Evolutionary conservation across 805 yeast genomes (phyloP), one percentile per base, ranked within the genome.

Genomic region (Aciculoconidium aculeatum): DNA sequence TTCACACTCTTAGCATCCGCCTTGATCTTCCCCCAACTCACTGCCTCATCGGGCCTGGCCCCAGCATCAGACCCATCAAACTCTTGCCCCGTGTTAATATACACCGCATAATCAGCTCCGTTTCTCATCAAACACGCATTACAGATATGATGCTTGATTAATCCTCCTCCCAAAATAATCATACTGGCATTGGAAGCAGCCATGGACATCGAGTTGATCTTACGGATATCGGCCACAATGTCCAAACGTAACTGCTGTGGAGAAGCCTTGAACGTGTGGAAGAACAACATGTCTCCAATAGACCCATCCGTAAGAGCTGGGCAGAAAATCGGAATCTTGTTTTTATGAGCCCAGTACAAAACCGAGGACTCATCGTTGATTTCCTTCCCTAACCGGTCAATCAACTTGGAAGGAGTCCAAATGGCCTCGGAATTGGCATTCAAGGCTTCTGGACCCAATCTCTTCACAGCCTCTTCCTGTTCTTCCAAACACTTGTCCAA

Each of bases 11-110:
- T 75, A 17, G 98, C 99, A 23, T 86, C 95, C 5, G 95, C 82
- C 63, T 86, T 88, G 60, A 92, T 92, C 59, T 92, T 92, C 41
- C 99, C 99, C 99, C 99, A 92, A 21, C 95, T 82, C 30, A 92
- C 82, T 15, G 98, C 98, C 63, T 92, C 99, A 55, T 92, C 98
- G 1, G 97, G 97, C 55, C 98, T 76, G 5, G 98, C 98, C 41
- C 98, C 98, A 7, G 98, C 97, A 58, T 92, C 98, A 14, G 96
- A 85, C 26, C 98, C 98, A 53, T 92, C 99, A 47, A 87, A 92
- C 55, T 92, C 99, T 62, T 92, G 97, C 26, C 96, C 98, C 10
- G 99, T 92, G 60, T 92, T 92, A 55, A 92, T 90, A 60, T 75
- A 92, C 11, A 92, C 96, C 5, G 98, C 97, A 53, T 80, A 86